A percentile compares a stretch with the other conserved stretches of the same genome.
Conservation (phyloP, 73 alveolate species). For the Uronychia setigera region DNA sequence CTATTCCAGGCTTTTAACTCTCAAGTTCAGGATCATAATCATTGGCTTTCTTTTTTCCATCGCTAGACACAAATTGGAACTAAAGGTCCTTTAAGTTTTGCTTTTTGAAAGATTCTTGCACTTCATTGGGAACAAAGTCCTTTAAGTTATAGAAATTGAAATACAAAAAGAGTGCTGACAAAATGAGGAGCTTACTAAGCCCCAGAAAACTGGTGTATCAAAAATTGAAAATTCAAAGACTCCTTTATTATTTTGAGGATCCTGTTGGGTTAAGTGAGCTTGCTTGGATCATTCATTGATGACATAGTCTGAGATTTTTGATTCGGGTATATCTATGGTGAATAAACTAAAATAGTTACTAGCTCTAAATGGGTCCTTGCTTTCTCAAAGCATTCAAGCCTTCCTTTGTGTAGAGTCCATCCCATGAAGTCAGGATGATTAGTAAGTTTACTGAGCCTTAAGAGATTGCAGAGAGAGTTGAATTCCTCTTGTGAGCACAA, state of each 20-base stretch:
- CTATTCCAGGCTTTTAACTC: too few species aligned
- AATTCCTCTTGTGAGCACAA: conserved; percentile 74
- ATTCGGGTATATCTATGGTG: not conserved
- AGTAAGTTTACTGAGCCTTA: conserved; percentile 55
- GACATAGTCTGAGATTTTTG: conserved; percentile 4
- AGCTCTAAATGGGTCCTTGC: conserved; percentile 8
- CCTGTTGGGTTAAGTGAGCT: conserved; percentile 20
- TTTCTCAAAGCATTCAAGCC: conserved; percentile 76
- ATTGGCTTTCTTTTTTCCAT: too few species aligned
- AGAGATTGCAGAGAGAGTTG: conserved; percentile 76
- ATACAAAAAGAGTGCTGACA: too few species aligned
- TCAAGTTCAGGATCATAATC: too few species aligned
- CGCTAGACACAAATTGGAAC: not conserved
- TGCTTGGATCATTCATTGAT: conserved; percentile 12
- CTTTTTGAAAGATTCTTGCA: conserved; percentile 3
- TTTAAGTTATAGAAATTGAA: conserved; percentile 23
- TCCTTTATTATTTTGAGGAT: conserved; percentile 44
- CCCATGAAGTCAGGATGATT: conserved; percentile 78
- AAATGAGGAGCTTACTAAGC: too few species aligned
- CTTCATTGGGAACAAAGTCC: conserved; percentile 30
- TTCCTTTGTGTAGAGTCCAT: conserved; percentile 79
- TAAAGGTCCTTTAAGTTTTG: conserved; percentile 17
- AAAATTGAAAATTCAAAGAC: conserved; percentile 26
- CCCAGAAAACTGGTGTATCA: conserved; percentile 11
- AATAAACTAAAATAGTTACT: not conserved